Base-by-base conservation (phyloP, 2,329 filamentous ascomycete species). In the Fusarium incarnatum region DNA sequence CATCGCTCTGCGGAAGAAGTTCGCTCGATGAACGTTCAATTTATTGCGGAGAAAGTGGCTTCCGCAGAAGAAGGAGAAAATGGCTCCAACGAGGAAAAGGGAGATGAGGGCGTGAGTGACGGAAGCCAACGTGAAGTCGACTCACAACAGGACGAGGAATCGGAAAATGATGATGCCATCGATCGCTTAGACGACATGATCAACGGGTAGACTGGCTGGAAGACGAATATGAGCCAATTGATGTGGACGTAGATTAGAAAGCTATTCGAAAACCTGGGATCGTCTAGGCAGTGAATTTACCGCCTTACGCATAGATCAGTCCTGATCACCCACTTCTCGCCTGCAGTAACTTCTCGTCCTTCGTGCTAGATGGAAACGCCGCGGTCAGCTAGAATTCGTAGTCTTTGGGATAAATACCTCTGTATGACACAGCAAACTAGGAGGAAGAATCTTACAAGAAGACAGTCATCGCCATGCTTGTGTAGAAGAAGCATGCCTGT, bases 291-390 rank as follows among this genome's bases (percentile, higher is more conserved):
- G 48, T 42, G 55, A 60, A 16, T 50, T 78, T 70, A 89, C 67
- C 86, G 82, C 69, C 80, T 84, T 16, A 94, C 85, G 75, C 91
- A 93, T 44, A 97, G 80, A 83, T 97, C 94, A 68, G 92, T 97
- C 70, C 94, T 85, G 64, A 97, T 87, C 64, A 97, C 90, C 94
- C 94, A 97, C 80, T 97, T 97, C 82, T 97, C 93, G 12, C 94
- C 94, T 44, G 87, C 85, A 3, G 82, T 86, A 1, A 97, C 94
- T 77, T 97, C 90, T 60, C 88, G 86, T 1, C 94, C 94, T 80
- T 97, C 94, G 79, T 97, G 94, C 87, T 89, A 64, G 40, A 66
- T 56, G 44, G 45, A 46, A 50, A 49, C 16, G 15, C 6, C 28
- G 34, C 56, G 57, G 55, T 69, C n/a, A 71, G 47, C 60, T 23